Conservation (phyloP, 2,329 filamentous ascomycete species). For the Cadophora sp. region DNA sequence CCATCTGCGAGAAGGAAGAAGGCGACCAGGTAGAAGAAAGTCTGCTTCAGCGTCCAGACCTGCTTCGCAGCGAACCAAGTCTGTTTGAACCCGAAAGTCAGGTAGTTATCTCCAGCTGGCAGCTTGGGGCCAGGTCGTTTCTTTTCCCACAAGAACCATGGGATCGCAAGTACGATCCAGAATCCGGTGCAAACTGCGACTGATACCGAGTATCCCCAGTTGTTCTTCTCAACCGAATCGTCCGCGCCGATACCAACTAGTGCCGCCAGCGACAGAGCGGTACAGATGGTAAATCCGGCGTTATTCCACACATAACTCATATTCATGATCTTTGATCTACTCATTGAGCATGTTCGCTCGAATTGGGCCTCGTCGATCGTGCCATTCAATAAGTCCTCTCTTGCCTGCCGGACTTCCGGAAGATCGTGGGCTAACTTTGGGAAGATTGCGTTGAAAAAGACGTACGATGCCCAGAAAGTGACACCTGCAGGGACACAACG, state of each 20-base stretch:
- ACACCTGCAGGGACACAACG: conserved; percentile 30
- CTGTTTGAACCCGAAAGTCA: conserved; percentile 43
- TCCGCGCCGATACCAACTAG: conserved; percentile 39
- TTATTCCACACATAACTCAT: conserved; percentile 43
- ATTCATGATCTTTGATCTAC: conserved; percentile 43
- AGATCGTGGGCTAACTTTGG: conserved; percentile 43
- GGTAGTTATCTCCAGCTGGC: conserved; percentile 39
- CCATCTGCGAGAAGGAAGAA: conserved; percentile 44
- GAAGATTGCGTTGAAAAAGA: conserved; percentile 45
- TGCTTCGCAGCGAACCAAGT: conserved; percentile 40
- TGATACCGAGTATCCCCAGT: conserved; percentile 43
- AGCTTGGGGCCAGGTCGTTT: conserved; percentile 42
- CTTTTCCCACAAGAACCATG: conserved; percentile 45
- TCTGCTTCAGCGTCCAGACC: conserved; percentile 41
- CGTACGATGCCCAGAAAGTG: conserved; percentile 43
- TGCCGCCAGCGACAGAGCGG: conserved; percentile 39
- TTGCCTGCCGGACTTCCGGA: conserved; percentile 38
- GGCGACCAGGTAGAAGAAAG: conserved; percentile 41
- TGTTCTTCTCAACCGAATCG: conserved; percentile 38
- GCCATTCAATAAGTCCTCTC: conserved; percentile 35
- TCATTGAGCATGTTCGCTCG: conserved; percentile 40
- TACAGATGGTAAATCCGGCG: conserved; percentile 40
- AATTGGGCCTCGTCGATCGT: conserved; percentile 38
- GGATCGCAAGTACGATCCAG: conserved; percentile 43
- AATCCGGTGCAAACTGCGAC: conserved; percentile 43